These are phyloP conservation scores for Candida alai DNA, from an alignment of 805 yeast species.

Conservation along the genomic window DNA sequence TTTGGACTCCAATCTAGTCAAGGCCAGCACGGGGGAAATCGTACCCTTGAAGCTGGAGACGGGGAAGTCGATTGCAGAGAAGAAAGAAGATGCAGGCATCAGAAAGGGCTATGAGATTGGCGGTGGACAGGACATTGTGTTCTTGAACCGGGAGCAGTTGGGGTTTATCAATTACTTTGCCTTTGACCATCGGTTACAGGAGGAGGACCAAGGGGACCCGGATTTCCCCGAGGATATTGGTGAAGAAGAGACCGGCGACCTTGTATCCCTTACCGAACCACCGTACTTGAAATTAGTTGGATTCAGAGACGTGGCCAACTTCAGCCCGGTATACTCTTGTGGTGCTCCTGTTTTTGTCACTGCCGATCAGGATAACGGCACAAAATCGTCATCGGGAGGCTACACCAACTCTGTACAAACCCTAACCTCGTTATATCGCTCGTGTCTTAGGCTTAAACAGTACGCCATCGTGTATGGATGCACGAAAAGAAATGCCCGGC, in stretches of 20 bases:
- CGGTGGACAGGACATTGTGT: constrained; percentile 21
- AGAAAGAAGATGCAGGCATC: constrained; percentile 33
- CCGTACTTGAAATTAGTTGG: constrained; percentile 67
- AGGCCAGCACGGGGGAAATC: constrained; percentile 42
- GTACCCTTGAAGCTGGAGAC: constrained; percentile 32
- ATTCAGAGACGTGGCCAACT: constrained; percentile 47
- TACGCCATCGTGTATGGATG: constrained; percentile 76
- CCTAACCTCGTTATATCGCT: constrained; percentile 62
- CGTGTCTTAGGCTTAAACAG: constrained; percentile 47
- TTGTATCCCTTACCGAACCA: constrained; percentile 19
- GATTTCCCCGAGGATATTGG: constrained; percentile 13
- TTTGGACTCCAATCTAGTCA: constrained; percentile 36
- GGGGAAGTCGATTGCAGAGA: constrained; percentile 24
- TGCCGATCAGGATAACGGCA: constrained; percentile 52
- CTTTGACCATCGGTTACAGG: constrained; percentile 23
- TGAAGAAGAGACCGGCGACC: constrained; percentile 14
- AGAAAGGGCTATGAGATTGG: constrained; percentile 25
- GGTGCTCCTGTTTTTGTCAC: constrained; percentile 59
- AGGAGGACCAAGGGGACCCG: constrained; percentile 9
- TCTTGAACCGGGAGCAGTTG: constrained; percentile 22
- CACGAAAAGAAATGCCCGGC: constrained; percentile 48
- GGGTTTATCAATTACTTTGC: constrained; percentile 28
- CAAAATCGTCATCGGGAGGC: constrained; percentile 30
- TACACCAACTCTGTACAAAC: constrained; percentile 63
- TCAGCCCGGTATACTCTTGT: constrained; percentile 49